Percentiles rank a stretch among this genome's conserved stretches.
phyloP scores from a whole-genome alignment of 2,329 filamentous ascomycete species.

The Helminthosporium solani region DNA sequence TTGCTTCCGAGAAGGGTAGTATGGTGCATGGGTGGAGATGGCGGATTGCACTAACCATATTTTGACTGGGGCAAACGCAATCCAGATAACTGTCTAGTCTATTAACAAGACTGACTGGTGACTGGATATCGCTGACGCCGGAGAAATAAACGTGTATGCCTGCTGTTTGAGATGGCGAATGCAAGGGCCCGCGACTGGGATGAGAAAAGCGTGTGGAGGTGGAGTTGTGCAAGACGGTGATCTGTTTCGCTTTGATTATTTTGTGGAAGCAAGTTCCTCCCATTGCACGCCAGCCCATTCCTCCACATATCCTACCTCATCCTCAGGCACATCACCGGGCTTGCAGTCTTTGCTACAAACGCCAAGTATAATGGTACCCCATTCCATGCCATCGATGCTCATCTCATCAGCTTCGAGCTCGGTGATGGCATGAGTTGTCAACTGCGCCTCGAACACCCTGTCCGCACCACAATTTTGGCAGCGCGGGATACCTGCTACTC shows the following conservation, averaged over 20 bases:
- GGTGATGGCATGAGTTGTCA: constrained; percentile 86
- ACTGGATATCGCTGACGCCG: not conserved
- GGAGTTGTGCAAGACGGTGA: not conserved
- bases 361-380: constrained; percentile 87
- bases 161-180: not conserved
- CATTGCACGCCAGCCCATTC: constrained; percentile 99
- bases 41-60: constrained; percentile 3
- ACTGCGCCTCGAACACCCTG: constrained; percentile 86
- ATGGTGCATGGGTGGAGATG: constrained; percentile 5
- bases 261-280: constrained; percentile 65
- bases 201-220: not conserved
- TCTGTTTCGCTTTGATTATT: constrained; percentile 1
- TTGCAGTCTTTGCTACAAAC: constrained; percentile 81
- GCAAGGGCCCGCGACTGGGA: too few relatives aligned
- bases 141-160: not conserved
- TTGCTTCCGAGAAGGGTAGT: constrained; percentile 9
- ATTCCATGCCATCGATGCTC: constrained; percentile 84
- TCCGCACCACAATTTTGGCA: constrained; percentile 74
- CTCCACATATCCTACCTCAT: constrained; percentile 76
- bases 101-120: not conserved
- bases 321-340: constrained; percentile 57
- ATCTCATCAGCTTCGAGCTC: constrained; percentile 77
- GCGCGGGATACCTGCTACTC: constrained; percentile 60
- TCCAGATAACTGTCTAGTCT: not conserved
- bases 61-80: not conserved